These are phyloP conservation scores for Apiotrichum montevideense DNA, from an alignment of 1,284 basidiomycete genomes.

Conservation along the genomic window DNA sequence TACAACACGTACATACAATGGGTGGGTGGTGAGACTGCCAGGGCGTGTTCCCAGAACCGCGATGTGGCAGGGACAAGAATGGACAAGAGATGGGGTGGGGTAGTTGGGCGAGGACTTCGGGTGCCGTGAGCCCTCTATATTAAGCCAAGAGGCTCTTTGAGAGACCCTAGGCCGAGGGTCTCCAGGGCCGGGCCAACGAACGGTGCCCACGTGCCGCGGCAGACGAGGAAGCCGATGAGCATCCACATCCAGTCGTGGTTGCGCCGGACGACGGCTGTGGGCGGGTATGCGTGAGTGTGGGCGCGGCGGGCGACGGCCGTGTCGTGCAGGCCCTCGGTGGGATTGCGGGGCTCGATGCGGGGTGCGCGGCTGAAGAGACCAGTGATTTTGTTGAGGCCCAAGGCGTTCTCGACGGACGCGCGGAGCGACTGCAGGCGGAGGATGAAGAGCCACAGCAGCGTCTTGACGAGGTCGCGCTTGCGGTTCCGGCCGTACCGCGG, in stretches of 20 bases:
- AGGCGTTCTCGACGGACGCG: conserved; percentile 27
- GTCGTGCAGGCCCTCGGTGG: conserved; percentile 4
- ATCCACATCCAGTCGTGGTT: conserved; percentile 43
- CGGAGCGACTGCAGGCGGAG: conserved; percentile 38
- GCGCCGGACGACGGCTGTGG: neutral
- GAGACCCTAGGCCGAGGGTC: conserved; percentile 19
- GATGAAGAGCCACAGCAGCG: conserved; percentile 45
- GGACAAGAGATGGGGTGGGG: too few species aligned
- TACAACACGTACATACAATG: too few species aligned
- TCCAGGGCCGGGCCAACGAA: conserved; percentile 27
- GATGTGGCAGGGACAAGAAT: too few species aligned
- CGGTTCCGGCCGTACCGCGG: conserved; percentile 40
- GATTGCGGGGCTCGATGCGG: neutral
- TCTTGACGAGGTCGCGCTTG: conserved; percentile 46
- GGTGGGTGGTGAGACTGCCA: too few species aligned
- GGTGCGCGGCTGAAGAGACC: neutral
- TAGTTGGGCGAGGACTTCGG: too few species aligned
- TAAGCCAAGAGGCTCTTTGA: conserved; percentile 18
- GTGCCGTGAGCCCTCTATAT: too few species aligned
- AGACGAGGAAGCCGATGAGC: conserved; percentile 37
- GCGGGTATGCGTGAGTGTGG: conserved; percentile 1
- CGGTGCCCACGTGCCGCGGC: conserved; percentile 40
- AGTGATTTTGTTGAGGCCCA: conserved; percentile 24
- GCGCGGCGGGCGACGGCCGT: conserved; percentile 1
- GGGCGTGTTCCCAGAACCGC: too few species aligned